Evolutionary conservation across 305 asterid genomes (phyloP).

Genomic region (Andrographis paniculata): DNA sequence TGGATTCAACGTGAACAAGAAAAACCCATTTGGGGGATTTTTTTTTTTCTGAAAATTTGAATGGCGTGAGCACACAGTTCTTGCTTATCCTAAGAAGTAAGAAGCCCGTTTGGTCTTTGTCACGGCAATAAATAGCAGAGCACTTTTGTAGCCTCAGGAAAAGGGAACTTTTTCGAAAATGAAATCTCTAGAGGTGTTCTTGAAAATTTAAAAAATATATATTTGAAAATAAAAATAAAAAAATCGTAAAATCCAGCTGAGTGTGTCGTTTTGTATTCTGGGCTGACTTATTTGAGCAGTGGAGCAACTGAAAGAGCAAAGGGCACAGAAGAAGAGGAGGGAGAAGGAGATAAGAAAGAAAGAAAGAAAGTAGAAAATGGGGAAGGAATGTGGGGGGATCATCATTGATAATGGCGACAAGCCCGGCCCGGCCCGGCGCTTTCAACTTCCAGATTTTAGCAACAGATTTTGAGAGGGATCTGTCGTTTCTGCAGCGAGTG

Average conservation of each 20-base stretch:
- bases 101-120: conserved; percentile 14
- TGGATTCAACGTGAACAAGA: too few relatives aligned
- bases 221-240: too few relatives aligned
- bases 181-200: neutral
- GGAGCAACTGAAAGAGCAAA: neutral
- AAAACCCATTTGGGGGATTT: too few relatives aligned
- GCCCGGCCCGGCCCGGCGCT: conserved; percentile 15
- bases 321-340: too few relatives aligned
- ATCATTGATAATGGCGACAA: neutral
- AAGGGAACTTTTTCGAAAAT: neutral
- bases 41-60: conserved; percentile 10
- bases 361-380: conserved; percentile 21
- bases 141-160: neutral
- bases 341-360: conserved; percentile 11
- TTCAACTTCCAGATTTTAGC: too few relatives aligned
- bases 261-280: neutral
- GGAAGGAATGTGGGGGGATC: conserved; percentile 16
- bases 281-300: too few relatives aligned
- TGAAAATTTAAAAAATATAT: neutral
- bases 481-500: conserved; percentile 45
- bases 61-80: conserved; percentile 7
- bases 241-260: too few relatives aligned
- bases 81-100: conserved; percentile 9
- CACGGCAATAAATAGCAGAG: conserved; percentile 19
- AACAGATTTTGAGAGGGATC: conserved; percentile 3